These are phyloP conservation scores for Stipa capillata DNA, from an alignment of 176 grass and related monocot genomes.

Conservation along the genomic window DNA sequence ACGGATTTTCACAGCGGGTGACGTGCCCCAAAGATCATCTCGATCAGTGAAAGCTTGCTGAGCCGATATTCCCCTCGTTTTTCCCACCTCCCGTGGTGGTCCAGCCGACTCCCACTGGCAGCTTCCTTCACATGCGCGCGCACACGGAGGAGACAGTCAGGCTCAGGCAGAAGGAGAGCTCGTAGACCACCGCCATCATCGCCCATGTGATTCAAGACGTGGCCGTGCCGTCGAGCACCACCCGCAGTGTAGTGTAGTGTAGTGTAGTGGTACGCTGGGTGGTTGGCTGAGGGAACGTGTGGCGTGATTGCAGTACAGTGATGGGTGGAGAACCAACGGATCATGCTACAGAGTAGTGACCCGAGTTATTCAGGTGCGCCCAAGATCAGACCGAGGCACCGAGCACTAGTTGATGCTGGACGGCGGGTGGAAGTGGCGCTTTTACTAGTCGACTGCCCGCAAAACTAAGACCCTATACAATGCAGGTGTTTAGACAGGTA, in stretches of 20 bases:
- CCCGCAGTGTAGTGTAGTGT: too few relatives aligned
- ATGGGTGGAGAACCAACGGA: not conserved
- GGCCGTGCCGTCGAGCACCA: not conserved
- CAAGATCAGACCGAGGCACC: not conserved
- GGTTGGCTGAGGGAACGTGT: not conserved
- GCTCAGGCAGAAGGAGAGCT: not conserved
- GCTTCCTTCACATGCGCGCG: constrained; percentile 22
- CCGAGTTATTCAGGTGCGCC: not conserved
- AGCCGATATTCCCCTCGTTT: not conserved
- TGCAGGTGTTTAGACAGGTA: too few relatives aligned
- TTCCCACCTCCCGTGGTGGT: not conserved
- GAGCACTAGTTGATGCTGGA: not conserved
- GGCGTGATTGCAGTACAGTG: not conserved
- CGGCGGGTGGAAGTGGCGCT: too few relatives aligned
- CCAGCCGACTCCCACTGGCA: constrained; percentile 5
- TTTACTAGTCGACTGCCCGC: too few relatives aligned
- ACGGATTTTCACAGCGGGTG: constrained; percentile 2
- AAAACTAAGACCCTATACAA: too few relatives aligned
- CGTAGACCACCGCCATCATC: not conserved
- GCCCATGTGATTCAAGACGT: not conserved
- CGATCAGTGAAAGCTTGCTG: not conserved
- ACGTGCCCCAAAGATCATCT: not conserved
- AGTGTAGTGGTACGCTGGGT: not conserved
- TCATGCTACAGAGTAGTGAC: not conserved
- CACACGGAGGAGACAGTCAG: not conserved